A percentile compares a stretch with the other conserved stretches of the same genome.
These are phyloP conservation scores for Alternaria solani DNA, from an alignment of 2,329 filamentous ascomycete genomes.

Conservation along the genomic window DNA sequence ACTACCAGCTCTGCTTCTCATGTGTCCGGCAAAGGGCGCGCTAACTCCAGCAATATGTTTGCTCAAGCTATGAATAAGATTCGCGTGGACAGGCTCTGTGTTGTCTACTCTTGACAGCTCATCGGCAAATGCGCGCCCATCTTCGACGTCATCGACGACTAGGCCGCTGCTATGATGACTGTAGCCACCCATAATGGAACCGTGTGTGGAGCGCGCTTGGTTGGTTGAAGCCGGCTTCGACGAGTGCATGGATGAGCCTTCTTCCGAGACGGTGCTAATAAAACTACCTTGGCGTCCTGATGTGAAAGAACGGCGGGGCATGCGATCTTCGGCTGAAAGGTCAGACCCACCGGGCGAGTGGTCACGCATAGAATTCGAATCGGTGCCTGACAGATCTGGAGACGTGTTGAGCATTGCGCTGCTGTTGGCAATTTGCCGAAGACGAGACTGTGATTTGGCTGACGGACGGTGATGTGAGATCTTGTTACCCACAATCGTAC, in stretches of 20 bases:
- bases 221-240: slow-evolving; percentile 22
- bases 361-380: slow-evolving; percentile 43
- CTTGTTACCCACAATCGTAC: slow-evolving; percentile 97
- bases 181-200: slow-evolving; percentile 35
- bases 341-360: slow-evolving; percentile 43
- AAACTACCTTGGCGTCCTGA: slow-evolving; percentile 41
- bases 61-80: slow-evolving; percentile 44
- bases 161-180: slow-evolving; percentile 22
- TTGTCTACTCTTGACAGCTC: slow-evolving; percentile 47
- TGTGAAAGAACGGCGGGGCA: slow-evolving; percentile 40
- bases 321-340: slow-evolving; percentile 29
- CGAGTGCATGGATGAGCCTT: slow-evolving; percentile 29
- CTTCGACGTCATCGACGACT: slow-evolving; percentile 34
- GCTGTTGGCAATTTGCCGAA: slow-evolving; percentile 84
- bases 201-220: slow-evolving; percentile 31
- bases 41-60: slow-evolving; percentile 43
- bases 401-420: slow-evolving; percentile 66
- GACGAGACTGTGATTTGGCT: slow-evolving; percentile 77
- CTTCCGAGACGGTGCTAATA: slow-evolving; percentile 43
- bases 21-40: slow-evolving; percentile 36
- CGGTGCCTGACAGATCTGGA: slow-evolving; percentile 44
- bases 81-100: slow-evolving; percentile 45
- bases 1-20: slow-evolving; percentile 22
- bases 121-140: slow-evolving; percentile 47
- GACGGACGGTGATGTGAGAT: slow-evolving; percentile 87